Percentiles rank a stretch among this genome's conserved stretches.
Conservation (phyloP, 164 flowering plant genomes). For the Cinnamomum micranthum region DNA sequence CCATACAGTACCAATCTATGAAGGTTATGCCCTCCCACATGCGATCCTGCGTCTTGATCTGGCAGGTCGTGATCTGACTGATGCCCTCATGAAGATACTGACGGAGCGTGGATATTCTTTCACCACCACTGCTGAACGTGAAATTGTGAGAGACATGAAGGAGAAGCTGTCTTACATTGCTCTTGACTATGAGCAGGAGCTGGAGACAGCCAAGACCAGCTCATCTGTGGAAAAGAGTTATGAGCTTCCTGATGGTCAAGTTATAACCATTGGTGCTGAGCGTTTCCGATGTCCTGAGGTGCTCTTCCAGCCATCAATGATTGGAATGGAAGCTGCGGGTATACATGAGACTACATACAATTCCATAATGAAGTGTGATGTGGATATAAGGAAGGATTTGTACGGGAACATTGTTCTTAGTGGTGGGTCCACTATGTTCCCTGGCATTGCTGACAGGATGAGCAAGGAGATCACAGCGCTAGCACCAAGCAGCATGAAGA, state of each 20-base stretch:
- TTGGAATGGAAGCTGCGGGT: constrained; percentile 82
- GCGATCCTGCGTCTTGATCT: constrained; percentile 73
- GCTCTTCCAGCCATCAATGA: constrained; percentile 82
- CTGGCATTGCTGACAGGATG: constrained; percentile 86
- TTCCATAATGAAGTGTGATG: constrained; percentile 87
- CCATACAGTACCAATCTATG: constrained; percentile 79
- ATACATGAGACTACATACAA: constrained; percentile 78
- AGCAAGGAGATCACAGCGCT: constrained; percentile 80
- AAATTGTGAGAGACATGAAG: constrained; percentile 63
- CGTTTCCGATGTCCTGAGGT: constrained; percentile 82
- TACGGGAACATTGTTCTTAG: constrained; percentile 79
- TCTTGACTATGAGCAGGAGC: constrained; percentile 73
- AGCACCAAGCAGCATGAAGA: constrained; percentile 84
- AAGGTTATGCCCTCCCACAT: constrained; percentile 84
- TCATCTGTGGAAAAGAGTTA: constrained; percentile 72
- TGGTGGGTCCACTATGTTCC: constrained; percentile 86
- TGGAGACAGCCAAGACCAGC: constrained; percentile 62
- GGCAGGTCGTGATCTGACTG: constrained; percentile 79
- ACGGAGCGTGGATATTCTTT: constrained; percentile 69
- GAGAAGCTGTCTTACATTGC: constrained; percentile 59
- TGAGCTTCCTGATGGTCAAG: constrained; percentile 77
- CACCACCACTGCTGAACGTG: constrained; percentile 46
- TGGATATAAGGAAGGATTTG: constrained; percentile 76
- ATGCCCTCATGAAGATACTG: constrained; percentile 66
- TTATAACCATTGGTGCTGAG: constrained; percentile 75